Percentiles rank a stretch among this genome's conserved stretches.
phyloP scores from a whole-genome alignment of 2,329 filamentous ascomycete species.

The Cordyceps javanica region DNA sequence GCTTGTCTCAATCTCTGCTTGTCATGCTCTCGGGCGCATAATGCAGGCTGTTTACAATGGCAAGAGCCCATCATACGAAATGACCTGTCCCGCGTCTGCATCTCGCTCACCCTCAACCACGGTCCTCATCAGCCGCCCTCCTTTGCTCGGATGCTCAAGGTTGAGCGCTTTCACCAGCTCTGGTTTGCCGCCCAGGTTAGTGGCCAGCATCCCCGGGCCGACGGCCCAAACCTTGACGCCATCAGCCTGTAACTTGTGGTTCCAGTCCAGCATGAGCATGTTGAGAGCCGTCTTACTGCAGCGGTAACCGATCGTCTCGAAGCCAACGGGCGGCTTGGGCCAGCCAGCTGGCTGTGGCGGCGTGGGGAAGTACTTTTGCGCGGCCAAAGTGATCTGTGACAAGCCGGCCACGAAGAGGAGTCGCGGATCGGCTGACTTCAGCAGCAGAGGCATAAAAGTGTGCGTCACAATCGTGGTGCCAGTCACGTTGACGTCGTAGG shows the following conservation, averaged over 20 bases:
- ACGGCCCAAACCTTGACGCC: constrained; percentile 41
- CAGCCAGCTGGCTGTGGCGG: constrained; percentile 31
- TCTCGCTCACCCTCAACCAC: constrained; percentile 33
- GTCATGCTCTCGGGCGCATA: neutral
- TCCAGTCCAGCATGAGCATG: constrained; percentile 27
- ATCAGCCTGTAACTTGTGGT: constrained; percentile 33
- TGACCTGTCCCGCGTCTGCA: constrained; percentile 27
- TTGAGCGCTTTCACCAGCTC: constrained; percentile 24
- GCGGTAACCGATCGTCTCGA: constrained; percentile 14
- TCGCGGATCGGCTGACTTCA: constrained; percentile 32
- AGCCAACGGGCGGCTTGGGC: constrained; percentile 35
- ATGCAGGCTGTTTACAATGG: constrained; percentile 15
- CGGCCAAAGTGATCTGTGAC: constrained; percentile 28
- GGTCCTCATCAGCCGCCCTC: constrained; percentile 27
- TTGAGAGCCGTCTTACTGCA: constrained; percentile 16
- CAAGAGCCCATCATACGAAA: constrained; percentile 18
- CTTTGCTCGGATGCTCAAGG: constrained; percentile 24
- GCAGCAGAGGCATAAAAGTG: constrained; percentile 34
- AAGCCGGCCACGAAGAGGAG: constrained; percentile 42
- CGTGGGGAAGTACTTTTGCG: constrained; percentile 22
- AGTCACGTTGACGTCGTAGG: constrained; percentile 41
- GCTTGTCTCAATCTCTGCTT: no score
- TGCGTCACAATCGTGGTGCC: constrained; percentile 35
- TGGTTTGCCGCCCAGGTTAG: constrained; percentile 29
- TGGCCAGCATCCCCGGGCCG: constrained; percentile 39